phyloP scores from a whole-genome alignment of 106 monocot genomes.

The Dendrobium chrysotoxum region DNA sequence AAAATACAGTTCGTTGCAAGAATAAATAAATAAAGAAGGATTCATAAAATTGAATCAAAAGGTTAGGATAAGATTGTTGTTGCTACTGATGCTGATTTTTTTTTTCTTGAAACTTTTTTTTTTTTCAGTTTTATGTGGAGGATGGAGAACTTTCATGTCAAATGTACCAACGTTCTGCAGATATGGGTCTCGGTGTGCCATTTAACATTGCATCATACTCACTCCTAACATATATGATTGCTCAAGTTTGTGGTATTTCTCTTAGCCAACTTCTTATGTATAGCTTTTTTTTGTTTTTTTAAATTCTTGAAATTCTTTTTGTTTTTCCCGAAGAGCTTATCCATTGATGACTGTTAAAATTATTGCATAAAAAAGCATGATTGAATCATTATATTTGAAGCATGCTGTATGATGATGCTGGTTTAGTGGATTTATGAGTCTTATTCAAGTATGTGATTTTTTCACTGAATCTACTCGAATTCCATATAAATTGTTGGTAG shows the following conservation, averaged over 20 bases:
- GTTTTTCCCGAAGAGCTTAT: too few relatives aligned
- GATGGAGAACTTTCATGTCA: conserved; percentile 28
- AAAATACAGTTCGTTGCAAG: neutral
- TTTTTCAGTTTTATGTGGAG: conserved; percentile 22
- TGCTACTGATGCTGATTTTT: neutral
- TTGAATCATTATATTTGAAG: too few relatives aligned
- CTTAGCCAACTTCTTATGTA: neutral
- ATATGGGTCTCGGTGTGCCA: conserved; percentile 29
- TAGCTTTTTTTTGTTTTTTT: too few relatives aligned
- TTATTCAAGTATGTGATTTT: too few relatives aligned
- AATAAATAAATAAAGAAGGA: neutral
- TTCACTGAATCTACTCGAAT: too few relatives aligned
- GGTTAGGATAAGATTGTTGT: neutral
- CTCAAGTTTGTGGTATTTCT: conserved; percentile 28
- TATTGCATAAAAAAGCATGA: too few relatives aligned
- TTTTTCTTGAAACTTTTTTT: neutral
- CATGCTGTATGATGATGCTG: too few relatives aligned
- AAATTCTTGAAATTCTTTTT: too few relatives aligned
- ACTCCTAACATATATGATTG: conserved; percentile 25
- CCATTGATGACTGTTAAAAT: too few relatives aligned
- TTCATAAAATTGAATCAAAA: neutral
- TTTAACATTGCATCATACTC: conserved; percentile 29
- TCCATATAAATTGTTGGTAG: too few relatives aligned
- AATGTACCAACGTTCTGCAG: conserved; percentile 30
- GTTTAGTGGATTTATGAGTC: too few relatives aligned